Conservation (phyloP, 176 grass and related monocot genomes). For the Secale cereale region DNA sequence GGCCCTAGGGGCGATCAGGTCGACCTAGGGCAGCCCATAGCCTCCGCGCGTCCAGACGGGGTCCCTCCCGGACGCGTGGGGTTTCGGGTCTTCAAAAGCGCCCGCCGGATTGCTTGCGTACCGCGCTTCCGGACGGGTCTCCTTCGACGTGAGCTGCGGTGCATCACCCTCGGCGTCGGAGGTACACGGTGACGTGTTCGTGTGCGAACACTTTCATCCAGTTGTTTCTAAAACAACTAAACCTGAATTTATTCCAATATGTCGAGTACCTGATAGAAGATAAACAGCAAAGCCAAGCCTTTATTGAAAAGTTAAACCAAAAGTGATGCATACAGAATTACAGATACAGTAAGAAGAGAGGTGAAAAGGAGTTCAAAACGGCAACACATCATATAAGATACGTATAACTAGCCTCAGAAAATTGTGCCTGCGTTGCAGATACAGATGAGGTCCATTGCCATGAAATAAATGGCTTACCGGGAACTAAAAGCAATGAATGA, state of each 20-base stretch:
- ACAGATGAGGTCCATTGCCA: not conserved
- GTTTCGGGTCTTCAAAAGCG: too few species aligned
- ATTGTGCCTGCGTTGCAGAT: conserved; percentile 40
- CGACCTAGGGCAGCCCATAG: too few species aligned
- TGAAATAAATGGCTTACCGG: not conserved
- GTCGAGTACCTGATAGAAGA: conserved; percentile 52
- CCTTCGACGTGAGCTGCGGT: too few species aligned
- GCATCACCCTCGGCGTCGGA: too few species aligned
- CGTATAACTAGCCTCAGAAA: conserved; percentile 26
- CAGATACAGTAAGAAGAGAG: not conserved
- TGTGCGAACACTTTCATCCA: conserved; percentile 73
- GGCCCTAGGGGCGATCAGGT: too few species aligned
- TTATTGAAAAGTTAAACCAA: not conserved
- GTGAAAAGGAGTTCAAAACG: not conserved
- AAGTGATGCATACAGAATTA: not conserved
- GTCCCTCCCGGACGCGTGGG: too few species aligned
- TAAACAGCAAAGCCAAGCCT: not conserved
- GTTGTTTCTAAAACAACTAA: conserved; percentile 72
- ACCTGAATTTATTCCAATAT: conserved; percentile 67
- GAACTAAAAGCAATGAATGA: not conserved
- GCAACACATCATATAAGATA: conserved; percentile 29
- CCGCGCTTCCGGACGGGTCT: too few species aligned
- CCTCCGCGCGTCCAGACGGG: too few species aligned
- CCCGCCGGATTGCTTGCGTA: too few species aligned
- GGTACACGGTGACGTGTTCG: too few species aligned